Conservation (phyloP, 2,329 filamentous ascomycete genomes). For the Colletotrichum sp. region DNA sequence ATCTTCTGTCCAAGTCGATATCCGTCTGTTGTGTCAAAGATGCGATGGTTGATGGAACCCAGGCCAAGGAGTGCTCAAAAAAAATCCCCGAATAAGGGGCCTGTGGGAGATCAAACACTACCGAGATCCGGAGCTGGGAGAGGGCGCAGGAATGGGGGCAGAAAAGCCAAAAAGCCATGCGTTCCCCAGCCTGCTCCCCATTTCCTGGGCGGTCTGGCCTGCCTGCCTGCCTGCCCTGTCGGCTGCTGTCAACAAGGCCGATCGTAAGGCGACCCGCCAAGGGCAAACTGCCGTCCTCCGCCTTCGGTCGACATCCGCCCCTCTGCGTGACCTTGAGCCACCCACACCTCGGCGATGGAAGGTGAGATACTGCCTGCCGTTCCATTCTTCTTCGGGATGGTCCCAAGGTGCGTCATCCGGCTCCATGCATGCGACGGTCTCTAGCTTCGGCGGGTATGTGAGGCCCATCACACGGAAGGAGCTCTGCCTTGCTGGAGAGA, state of each 20-base stretch:
- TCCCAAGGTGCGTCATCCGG: constrained; percentile 18
- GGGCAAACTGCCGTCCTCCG: constrained; percentile 13
- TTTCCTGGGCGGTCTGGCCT: background rate
- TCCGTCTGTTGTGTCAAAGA: background rate
- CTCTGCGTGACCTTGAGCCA: constrained; percentile 17
- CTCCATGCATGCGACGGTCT: constrained; percentile 15
- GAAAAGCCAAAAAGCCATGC: background rate
- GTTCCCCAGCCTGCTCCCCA: background rate
- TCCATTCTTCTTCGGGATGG: constrained; percentile 3
- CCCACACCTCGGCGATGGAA: background rate
- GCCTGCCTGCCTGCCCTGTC: background rate
- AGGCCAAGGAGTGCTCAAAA: background rate
- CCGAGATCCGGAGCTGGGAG: constrained; percentile 16
- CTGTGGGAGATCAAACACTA: constrained; percentile 18
- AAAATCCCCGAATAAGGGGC: background rate
- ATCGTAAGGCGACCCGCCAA: constrained; percentile 8
- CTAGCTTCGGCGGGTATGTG: constrained; percentile 25
- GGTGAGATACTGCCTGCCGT: background rate
- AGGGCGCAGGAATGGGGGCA: background rate
- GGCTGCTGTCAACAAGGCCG: background rate
- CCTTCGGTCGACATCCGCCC: constrained; percentile 13
- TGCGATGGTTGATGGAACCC: background rate
- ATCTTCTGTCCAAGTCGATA: background rate
- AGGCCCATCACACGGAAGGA: constrained; percentile 21
- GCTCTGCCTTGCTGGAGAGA: background rate